Evolutionary conservation across 257 asterid genomes (phyloP).

Genomic region (Primulina huaijiensis): DNA sequence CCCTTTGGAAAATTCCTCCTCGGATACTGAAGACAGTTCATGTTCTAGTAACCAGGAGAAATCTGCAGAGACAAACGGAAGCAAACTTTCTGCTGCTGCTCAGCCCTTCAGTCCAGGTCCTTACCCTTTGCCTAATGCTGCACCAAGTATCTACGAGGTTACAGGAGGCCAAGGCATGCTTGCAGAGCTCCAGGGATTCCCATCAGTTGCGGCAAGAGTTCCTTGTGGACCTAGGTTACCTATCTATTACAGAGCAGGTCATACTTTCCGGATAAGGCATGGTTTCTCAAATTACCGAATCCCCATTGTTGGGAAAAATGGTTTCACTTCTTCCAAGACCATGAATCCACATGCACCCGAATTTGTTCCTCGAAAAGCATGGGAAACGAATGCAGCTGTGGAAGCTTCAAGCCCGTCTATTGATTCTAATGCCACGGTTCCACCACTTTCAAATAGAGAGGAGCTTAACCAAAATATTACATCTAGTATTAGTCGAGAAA

Average conservation of each 20-base stretch:
- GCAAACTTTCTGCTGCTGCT: constrained; percentile 94
- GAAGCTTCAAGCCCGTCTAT: constrained; percentile 48
- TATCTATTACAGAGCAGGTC: constrained; percentile 65
- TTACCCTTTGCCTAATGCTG: constrained; percentile 49
- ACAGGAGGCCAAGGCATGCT: constrained; percentile 56
- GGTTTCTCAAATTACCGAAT: constrained; percentile 55
- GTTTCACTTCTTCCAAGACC: constrained; percentile 22
- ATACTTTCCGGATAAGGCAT: constrained; percentile 50
- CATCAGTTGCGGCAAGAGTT: constrained; percentile 85
- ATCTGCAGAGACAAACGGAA: constrained; percentile 57
- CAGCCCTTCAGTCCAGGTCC: constrained; percentile 83
- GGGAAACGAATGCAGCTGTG: constrained; percentile 40
- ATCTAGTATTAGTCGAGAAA: constrained; percentile 13
- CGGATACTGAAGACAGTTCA: constrained; percentile 45
- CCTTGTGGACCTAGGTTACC: constrained; percentile 95
- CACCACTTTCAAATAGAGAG: constrained; percentile 41
- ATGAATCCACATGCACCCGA: constrained; percentile 99
- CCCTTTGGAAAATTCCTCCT: constrained; percentile 34
- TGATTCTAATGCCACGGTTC: constrained; percentile 26
- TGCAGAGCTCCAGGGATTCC: constrained; percentile 59
- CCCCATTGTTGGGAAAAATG: constrained; percentile 43
- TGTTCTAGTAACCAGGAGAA: constrained; percentile 50
- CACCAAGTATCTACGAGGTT: constrained; percentile 63
- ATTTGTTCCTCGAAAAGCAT: constrained; percentile 68
- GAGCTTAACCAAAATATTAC: constrained; percentile 38